Percentiles rank a stretch among this genome's conserved stretches.
These are phyloP conservation scores for Saccharomycopsis javanensis DNA, from an alignment of 805 yeast species.

Conservation along the genomic window DNA sequence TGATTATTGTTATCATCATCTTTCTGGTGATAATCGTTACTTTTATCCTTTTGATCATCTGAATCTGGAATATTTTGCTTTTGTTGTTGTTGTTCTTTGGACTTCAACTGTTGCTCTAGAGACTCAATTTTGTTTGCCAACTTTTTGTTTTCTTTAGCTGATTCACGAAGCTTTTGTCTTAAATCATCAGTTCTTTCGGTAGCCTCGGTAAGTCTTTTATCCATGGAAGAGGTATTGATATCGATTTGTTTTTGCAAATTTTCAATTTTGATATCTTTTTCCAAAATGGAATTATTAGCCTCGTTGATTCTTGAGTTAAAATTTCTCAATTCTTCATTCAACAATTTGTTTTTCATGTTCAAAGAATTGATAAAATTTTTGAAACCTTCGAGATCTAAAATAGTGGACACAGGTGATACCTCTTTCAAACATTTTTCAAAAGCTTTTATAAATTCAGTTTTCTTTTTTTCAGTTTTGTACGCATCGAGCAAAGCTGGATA, in stretches of 20 bases:
- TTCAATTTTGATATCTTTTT: slow-evolving; percentile 18
- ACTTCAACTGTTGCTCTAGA: background rate
- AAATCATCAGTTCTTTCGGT: slow-evolving; percentile 12
- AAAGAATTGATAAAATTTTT: slow-evolving; percentile 61
- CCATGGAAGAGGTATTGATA: background rate
- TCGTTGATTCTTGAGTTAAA: slow-evolving; percentile 22
- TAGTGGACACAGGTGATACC: slow-evolving; percentile 67
- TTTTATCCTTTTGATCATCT: background rate
- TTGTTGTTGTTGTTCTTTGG: background rate
- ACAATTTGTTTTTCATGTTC: slow-evolving; percentile 47
- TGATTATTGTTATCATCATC: background rate
- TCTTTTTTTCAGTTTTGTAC: slow-evolving; percentile 69
- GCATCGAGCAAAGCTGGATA: slow-evolving; percentile 82
- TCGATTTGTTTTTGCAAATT: slow-evolving; percentile 15
- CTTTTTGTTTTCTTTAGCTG: slow-evolving; percentile 15
- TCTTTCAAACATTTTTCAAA: slow-evolving; percentile 71
- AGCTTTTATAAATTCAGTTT: slow-evolving; percentile 43
- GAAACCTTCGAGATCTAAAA: slow-evolving; percentile 62
- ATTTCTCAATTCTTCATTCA: slow-evolving; percentile 56
- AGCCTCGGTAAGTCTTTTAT: slow-evolving; percentile 12
- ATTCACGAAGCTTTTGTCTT: slow-evolving; percentile 18
- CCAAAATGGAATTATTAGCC: slow-evolving; percentile 20
- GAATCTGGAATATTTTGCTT: background rate
- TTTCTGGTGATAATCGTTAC: background rate
- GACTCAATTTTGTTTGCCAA: slow-evolving; percentile 18